Conservation (phyloP, 2,329 filamentous ascomycete genomes). For the Colletotrichum sp. region DNA sequence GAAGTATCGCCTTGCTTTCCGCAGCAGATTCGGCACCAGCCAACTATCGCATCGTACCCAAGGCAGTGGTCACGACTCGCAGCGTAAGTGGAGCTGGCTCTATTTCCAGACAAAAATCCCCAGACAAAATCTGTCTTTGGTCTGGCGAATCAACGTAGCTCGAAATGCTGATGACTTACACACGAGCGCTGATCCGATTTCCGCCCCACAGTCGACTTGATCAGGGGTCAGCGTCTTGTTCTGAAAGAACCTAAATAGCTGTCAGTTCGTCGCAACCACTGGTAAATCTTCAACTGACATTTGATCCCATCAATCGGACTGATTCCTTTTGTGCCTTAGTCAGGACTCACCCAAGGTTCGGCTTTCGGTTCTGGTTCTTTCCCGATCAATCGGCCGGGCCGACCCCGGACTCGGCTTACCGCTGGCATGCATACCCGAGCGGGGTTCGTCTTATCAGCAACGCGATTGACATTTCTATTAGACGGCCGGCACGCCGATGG, state of each 20-base stretch:
- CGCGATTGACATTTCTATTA: background rate
- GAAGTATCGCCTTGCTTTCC: background rate
- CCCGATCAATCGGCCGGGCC: background rate
- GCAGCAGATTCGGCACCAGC: background rate
- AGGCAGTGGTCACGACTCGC: background rate
- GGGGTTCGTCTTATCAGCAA: background rate
- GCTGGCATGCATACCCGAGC: conserved; percentile 3
- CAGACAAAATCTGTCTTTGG: background rate
- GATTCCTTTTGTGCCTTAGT: background rate
- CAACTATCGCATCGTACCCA: background rate
- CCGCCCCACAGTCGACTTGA: background rate
- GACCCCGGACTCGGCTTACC: background rate
- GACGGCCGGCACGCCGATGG: background rate
- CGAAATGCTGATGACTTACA: background rate
- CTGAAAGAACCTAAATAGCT: background rate
- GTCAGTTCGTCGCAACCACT: background rate
- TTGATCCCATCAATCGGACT: background rate
- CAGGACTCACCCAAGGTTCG: background rate
- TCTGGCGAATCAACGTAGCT: background rate
- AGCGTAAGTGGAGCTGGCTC: background rate
- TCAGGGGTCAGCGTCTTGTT: background rate
- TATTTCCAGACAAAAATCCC: background rate
- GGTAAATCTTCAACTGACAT: background rate
- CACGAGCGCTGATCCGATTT: background rate
- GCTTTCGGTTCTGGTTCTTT: background rate